phyloP scores from a whole-genome alignment of 2,329 filamentous ascomycete species.

The Volutella citrinella region DNA sequence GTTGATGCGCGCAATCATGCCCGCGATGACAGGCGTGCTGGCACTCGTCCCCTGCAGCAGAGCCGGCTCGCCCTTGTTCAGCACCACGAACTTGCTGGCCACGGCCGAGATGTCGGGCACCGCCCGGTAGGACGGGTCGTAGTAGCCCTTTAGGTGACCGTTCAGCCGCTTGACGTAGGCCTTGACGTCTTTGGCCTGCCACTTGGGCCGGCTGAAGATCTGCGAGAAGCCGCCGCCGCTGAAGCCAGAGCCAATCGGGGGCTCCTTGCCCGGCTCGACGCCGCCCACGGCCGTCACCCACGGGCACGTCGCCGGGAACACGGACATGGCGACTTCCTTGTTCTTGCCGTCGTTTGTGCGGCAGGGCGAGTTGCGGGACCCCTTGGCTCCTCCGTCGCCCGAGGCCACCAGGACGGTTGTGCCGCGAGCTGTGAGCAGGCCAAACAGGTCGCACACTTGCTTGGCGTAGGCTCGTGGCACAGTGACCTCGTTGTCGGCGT shows the following conservation, averaged over 20 bases:
- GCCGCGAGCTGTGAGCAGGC: conserved; percentile 51
- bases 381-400: conserved; percentile 49
- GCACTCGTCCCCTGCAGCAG: conserved; percentile 46
- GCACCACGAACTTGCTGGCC: conserved; percentile 52
- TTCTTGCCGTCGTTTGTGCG: conserved; percentile 56
- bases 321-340: conserved; percentile 53
- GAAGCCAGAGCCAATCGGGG: conserved; percentile 41
- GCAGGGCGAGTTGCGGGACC: conserved; percentile 48
- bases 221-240: conserved; percentile 53
- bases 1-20: conserved; percentile 53
- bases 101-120: conserved; percentile 54
- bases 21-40: conserved; percentile 52
- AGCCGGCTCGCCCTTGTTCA: conserved; percentile 24
- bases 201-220: conserved; percentile 43
- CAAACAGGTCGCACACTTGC: conserved; percentile 51
- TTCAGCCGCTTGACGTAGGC: conserved; percentile 40
- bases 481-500: conserved; percentile 56
- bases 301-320: conserved; percentile 65
- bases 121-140: conserved; percentile 44
- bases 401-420: conserved; percentile 48
- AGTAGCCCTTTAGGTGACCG: conserved; percentile 41
- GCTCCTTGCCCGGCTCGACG: conserved; percentile 38
- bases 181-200: conserved; percentile 41
- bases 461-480: conserved; percentile 51
- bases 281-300: conserved; percentile 67